Percentiles rank a stretch among this genome's conserved stretches.
Evolutionary conservation across 2,329 filamentous ascomycete species (phyloP).

Genomic region (Gliomastix tumulicola): DNA sequence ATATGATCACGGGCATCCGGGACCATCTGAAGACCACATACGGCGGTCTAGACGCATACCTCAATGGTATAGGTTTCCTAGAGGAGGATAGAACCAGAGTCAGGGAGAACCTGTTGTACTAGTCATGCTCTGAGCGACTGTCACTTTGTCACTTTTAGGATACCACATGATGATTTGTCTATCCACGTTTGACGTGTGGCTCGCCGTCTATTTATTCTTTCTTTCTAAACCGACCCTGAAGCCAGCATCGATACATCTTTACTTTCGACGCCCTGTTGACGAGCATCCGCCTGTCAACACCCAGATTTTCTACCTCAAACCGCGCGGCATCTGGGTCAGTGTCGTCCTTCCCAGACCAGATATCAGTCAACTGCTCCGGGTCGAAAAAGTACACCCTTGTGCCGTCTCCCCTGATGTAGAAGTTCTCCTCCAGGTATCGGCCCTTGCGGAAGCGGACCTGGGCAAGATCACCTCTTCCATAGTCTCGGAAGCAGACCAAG

Average conservation of each 20-base stretch:
- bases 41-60: slow-evolving; percentile 60
- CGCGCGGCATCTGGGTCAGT: slow-evolving; percentile 17
- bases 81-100: slow-evolving; percentile 30
- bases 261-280: slow-evolving; percentile 85
- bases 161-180: background rate
- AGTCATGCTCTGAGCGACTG: slow-evolving; percentile 5
- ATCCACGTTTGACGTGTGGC: background rate
- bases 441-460: slow-evolving; percentile 97
- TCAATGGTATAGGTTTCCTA: slow-evolving; percentile 54
- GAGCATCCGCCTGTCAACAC: slow-evolving; percentile 78
- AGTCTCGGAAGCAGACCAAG: slow-evolving; percentile 92
- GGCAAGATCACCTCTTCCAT: slow-evolving; percentile 88
- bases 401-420: slow-evolving; percentile 92
- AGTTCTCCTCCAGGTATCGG: slow-evolving; percentile 90
- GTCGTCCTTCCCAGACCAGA: slow-evolving; percentile 57
- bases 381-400: slow-evolving; percentile 98
- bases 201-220: slow-evolving; percentile 31
- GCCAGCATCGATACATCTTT: slow-evolving; percentile 99
- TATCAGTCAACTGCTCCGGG: slow-evolving; percentile 67
- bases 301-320: slow-evolving; percentile 73
- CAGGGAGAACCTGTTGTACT: slow-evolving; percentile 34
- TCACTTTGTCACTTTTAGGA: slow-evolving; percentile 10
- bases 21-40: slow-evolving; percentile 53
- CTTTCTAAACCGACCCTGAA: slow-evolving; percentile 78
- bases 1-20: slow-evolving; percentile 55